Evolutionary conservation across 306 rosid species (phyloP).

Genomic region (Argentina anserina): DNA sequence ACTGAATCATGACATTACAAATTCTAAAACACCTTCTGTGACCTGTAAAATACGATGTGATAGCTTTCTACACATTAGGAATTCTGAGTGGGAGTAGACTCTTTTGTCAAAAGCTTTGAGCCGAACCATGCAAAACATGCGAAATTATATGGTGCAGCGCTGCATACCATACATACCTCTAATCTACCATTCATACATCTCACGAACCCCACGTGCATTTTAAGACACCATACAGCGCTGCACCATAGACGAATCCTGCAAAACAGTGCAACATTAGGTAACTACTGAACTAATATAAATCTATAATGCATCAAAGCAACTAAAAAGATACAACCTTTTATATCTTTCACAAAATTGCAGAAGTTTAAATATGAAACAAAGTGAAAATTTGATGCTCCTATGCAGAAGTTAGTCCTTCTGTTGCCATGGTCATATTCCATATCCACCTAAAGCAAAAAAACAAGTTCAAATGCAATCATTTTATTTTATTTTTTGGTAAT

Average conservation of each 20-base stretch:
- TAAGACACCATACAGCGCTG: too few relatives aligned
- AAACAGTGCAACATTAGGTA: background rate
- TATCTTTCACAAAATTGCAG: background rate
- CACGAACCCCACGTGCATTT: too few relatives aligned
- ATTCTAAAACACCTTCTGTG: background rate
- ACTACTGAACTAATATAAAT: background rate
- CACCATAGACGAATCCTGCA: too few relatives aligned
- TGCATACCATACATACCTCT: too few relatives aligned
- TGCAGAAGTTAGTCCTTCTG: background rate
- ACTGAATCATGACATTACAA: background rate
- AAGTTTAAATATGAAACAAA: background rate
- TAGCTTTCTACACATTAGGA: background rate
- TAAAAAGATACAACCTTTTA: background rate
- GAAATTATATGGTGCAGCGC: too few relatives aligned
- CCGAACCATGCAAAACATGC: too few relatives aligned
- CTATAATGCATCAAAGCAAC: background rate
- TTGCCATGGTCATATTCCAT: background rate
- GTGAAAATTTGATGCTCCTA: background rate
- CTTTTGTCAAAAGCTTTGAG: too few relatives aligned
- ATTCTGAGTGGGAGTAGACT: too few relatives aligned
- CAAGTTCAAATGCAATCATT: background rate
- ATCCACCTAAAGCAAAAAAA: background rate
- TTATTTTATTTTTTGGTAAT: too few relatives aligned
- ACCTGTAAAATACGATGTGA: background rate
- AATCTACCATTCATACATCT: too few relatives aligned